Evolutionary conservation across 2,329 filamentous ascomycete genomes (phyloP).

Genomic region (Penicillium sp.): DNA sequence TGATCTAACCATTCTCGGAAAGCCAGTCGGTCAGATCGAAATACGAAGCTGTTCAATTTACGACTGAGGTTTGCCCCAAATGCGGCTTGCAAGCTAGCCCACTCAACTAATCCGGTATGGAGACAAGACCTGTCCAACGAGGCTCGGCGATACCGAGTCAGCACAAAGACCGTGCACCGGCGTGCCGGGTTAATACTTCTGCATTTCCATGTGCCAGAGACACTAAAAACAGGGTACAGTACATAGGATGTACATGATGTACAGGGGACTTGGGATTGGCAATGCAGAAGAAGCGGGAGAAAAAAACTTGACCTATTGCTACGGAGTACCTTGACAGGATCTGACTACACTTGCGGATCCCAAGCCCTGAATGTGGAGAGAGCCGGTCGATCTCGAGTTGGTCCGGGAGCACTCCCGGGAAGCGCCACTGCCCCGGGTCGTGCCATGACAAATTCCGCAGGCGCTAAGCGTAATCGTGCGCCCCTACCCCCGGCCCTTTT

Average conservation of each 20-base stretch:
- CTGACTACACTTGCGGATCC: constrained; percentile 3
- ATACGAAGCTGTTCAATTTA: neutral
- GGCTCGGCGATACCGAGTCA: neutral
- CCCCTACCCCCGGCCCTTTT: neutral
- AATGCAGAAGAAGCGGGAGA: neutral
- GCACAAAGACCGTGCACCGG: neutral
- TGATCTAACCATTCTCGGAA: neutral
- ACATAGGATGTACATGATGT: neutral
- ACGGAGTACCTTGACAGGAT: neutral
- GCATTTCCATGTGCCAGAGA: neutral
- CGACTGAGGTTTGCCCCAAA: neutral
- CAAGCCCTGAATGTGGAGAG: constrained; percentile 9
- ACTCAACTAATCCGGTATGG: neutral
- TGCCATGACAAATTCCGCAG: constrained; percentile 9
- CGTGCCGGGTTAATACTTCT: neutral
- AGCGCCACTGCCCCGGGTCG: constrained; percentile 6
- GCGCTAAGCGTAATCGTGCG: neutral
- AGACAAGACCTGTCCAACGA: neutral
- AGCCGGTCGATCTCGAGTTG: constrained; percentile 14
- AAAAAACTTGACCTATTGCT: neutral
- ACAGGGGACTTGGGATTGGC: neutral
- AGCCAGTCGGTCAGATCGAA: neutral
- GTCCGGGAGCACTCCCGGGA: neutral
- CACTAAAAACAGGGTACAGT: neutral
- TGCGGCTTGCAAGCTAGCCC: neutral